Evolutionary conservation across 1,284 basidiomycete genomes (phyloP).

Genomic region (Cutaneotrichosporon sp.): DNA sequence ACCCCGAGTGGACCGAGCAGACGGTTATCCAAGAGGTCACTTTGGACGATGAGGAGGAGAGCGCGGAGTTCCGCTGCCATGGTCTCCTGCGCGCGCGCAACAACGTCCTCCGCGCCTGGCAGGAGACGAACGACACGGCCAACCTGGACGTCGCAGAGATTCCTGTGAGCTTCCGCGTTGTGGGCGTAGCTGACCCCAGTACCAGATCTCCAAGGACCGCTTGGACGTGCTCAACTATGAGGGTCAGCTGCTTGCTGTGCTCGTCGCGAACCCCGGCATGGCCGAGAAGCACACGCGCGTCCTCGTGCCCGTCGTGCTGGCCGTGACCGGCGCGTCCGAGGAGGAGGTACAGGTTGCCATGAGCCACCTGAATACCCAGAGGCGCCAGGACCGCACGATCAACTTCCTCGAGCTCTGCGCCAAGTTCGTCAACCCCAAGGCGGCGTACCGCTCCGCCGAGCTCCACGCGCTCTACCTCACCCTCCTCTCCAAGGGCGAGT

Average conservation of each 20-base stretch:
- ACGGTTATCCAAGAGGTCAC: constrained; percentile 13
- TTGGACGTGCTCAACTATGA: constrained; percentile 78
- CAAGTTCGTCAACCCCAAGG: constrained; percentile 89
- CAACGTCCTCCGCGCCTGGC: constrained; percentile 30
- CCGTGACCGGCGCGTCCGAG: constrained; percentile 27
- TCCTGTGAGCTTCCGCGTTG: constrained; percentile 31
- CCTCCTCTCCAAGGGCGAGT: constrained; percentile 85
- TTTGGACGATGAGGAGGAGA: constrained; percentile 36
- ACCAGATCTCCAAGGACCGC: constrained; percentile 64
- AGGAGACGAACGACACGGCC: constrained; percentile 24
- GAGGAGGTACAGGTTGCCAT: constrained; percentile 18
- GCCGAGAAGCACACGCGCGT: constrained; percentile 83
- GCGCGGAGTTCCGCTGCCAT: constrained; percentile 48
- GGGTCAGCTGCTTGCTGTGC: constrained; percentile 69
- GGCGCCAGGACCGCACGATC: constrained; percentile 58
- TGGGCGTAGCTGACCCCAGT: constrained; percentile 55
- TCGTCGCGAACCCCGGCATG: constrained; percentile 67
- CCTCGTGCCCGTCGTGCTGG: constrained; percentile 75
- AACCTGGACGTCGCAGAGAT: constrained; percentile 39
- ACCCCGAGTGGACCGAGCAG: constrained; percentile 42
- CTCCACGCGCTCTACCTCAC: constrained; percentile 70
- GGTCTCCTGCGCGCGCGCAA: constrained; percentile 34
- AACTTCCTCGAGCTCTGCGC: constrained; percentile 84
- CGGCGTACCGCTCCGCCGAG: constrained; percentile 68
- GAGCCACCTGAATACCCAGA: constrained; percentile 46